These are phyloP conservation scores for Sporodiniella umbellata DNA, from an alignment of 371 early-diverging fungal species.

Conservation along the genomic window DNA sequence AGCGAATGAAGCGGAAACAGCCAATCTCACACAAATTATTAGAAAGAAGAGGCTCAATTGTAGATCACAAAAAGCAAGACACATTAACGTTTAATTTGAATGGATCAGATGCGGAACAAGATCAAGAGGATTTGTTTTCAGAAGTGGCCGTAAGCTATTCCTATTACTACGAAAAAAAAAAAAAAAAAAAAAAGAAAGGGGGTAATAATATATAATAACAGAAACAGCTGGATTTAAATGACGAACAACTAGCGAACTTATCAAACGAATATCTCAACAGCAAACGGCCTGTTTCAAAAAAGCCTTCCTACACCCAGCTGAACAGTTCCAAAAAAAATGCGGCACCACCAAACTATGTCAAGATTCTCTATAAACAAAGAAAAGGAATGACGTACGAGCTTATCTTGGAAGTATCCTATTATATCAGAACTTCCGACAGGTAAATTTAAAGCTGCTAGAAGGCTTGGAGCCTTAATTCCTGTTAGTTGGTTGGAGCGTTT, in stretches of 20 bases:
- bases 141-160: constrained; percentile 23
- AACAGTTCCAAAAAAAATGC: neutral
- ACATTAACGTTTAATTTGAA: constrained; percentile 5
- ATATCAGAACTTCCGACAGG: constrained; percentile 23
- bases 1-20: neutral
- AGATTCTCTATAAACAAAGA: constrained; percentile 18
- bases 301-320: neutral
- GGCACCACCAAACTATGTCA: constrained; percentile 21
- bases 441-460: neutral
- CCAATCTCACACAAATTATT: no score
- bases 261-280: constrained; percentile 9
- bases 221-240: constrained; percentile 23
- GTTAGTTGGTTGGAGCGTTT: constrained; percentile 62
- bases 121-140: constrained; percentile 16
- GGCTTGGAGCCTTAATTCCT: no score
- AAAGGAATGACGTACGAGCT: constrained; percentile 19
- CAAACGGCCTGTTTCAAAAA: constrained; percentile 5
- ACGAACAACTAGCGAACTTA: constrained; percentile 15
- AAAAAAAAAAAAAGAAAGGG: neutral
- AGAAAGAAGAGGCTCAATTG: neutral
- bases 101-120: constrained; percentile 2
- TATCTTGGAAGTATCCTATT: constrained; percentile 20
- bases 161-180: neutral
- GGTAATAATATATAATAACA: no score
- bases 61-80: neutral